Evolutionary conservation across 2,329 filamentous ascomycete genomes (phyloP).

Genomic region (Hysterium pulicare): DNA sequence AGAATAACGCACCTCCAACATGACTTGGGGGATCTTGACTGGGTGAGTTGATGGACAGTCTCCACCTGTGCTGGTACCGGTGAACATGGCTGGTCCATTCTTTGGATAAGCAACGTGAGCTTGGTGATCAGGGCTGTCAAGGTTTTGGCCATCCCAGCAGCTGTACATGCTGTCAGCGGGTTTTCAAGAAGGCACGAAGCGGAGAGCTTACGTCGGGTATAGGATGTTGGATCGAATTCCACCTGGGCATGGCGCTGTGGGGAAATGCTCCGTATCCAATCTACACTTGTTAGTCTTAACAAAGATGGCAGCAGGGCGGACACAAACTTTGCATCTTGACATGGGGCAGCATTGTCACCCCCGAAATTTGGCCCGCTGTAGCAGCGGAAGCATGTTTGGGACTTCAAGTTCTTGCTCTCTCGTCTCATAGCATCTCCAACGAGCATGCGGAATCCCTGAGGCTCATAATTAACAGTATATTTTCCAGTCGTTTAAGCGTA

Average conservation of each 20-base stretch:
- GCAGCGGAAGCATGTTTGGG: conserved; percentile 47
- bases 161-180: conserved; percentile 6
- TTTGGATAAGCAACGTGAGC: conserved; percentile 47
- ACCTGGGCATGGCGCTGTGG: conserved; percentile 36
- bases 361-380: conserved; percentile 45
- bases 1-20: conserved; percentile 36
- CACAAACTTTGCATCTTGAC: conserved; percentile 17
- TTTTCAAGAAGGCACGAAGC: not conserved
- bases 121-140: conserved; percentile 55
- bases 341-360: conserved; percentile 39
- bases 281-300: conserved; percentile 1
- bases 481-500: not conserved
- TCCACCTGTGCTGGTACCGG: conserved; percentile 21
- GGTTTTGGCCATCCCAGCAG: conserved; percentile 47
- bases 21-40: conserved; percentile 46
- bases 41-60: conserved; percentile 43
- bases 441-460: conserved; percentile 46
- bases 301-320: not conserved
- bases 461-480: conserved; percentile 1
- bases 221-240: conserved; percentile 44
- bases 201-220: conserved; percentile 37
- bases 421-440: conserved; percentile 36
- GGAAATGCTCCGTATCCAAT: conserved; percentile 33
- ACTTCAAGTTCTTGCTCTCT: conserved; percentile 17
- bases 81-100: conserved; percentile 22